Base-by-base conservation (phyloP, 495 filamentous ascomycete species). In the Xylaria bambusicola region DNA sequence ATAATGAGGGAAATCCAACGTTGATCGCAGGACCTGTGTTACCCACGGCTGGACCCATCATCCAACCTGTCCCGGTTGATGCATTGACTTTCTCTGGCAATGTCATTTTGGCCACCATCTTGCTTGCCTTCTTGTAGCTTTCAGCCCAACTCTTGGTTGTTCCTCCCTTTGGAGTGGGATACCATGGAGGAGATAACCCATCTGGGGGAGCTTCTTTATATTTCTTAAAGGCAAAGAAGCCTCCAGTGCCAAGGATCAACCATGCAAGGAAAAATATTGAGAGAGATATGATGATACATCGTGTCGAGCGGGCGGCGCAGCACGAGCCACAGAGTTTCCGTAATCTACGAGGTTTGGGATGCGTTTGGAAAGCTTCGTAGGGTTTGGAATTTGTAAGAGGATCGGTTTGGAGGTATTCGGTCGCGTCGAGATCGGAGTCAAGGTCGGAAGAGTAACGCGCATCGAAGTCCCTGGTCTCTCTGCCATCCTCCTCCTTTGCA, bases 1-100 rank as follows among this genome's bases (percentile, higher is more conserved):
- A 92, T 0, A 98, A 78, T 10, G 87, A 85, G 0, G 94, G 94
- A 66, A 98, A 97, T 18, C 84, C 84, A 17, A 91, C 86, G 47
- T 79, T 61, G 7, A 81, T 73, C 1, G 88, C 89, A 29, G 88
- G 82, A 1, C 82, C 90, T 6, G 92, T 97, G 71, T 96, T 97
- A 17, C 93, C 94, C 5, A 98, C 92, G 55, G 92, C 94, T 47
- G 92, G 78, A 0, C 88, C 91, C 88, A 93, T 93, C 69, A 82
- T 77, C 93, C 93, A 97, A 7, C 94, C 93, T 0, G 86, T 92
- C 0, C 93, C 93, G 0, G 93, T 96, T 0, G 94, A 97, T 62
- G 97, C 80, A 71, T 97, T 97, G 54, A 98, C 89, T 71, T 97
- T 98, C 69, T 97, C 93, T 26, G 88, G 77, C 36, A 98, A 73